Evolutionary conservation across 192 early-diverging fungal species (phyloP), one percentile per base, ranked within the genome.

Genomic region (Coemansia sp.): DNA sequence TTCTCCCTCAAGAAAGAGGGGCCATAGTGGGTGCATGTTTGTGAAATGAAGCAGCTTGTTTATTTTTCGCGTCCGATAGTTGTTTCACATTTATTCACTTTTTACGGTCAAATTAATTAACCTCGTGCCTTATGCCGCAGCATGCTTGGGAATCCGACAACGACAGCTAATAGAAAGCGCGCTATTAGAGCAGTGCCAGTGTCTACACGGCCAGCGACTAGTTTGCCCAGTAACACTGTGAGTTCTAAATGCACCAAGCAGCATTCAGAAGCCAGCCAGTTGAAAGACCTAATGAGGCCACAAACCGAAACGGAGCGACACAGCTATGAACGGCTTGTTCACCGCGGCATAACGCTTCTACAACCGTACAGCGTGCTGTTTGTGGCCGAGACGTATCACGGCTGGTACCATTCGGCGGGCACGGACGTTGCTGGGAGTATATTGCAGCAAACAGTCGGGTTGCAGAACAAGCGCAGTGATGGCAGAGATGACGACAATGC

Each of bases 1-100:
- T 21, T 21, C 21, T 21, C 21, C 21, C 21, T 21, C 21, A 1
- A 21, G 21, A 21, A 21, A 21, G 21, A 1, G 21, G 21, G 21
- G 21, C 21, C 21, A 21, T 21, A 21, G 21, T 21, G 21, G 21
- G 21, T 21, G 31, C 31, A 35, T 35, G 31, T 35, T 35, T 35
- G 31, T 35, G 68, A 26, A 75, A 50, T 1, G 81, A 75, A 27
- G 47, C 64, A 29, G 69, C 75, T 63, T 83, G 81, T 69, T 83
- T 83, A 55, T 83, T 77, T 48, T 78, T 77, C 57, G 72, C 61
- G 66, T 62, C 75, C 75, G 75, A 77, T 83, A 7, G 31, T 35
- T 7, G 31, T 35, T 35, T 35, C 31, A 8, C 31, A 35, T 35
- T 35, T 35, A 35, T 35, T 35, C 7, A 6, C 31, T 8, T 35